A percentile compares a stretch with the other conserved stretches of the same genome.
These are phyloP conservation scores for Giardia muris DNA, from an alignment of 208 protist genomes.

Conservation along the genomic window DNA sequence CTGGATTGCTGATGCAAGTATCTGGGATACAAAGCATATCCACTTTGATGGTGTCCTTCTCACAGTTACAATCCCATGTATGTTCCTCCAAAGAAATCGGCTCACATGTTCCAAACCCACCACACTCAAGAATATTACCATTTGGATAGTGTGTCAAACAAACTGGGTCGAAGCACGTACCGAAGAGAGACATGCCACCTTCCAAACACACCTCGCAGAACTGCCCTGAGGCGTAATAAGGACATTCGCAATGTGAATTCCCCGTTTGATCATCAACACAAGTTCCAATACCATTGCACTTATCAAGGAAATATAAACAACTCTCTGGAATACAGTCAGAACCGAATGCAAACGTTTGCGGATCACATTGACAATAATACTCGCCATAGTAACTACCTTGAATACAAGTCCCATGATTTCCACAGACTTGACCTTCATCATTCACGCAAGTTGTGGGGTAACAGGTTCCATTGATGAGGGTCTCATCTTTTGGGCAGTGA, in stretches of 20 bases:
- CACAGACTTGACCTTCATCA: background rate
- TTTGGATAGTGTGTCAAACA: background rate
- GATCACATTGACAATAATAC: too few species aligned
- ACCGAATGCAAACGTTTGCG: background rate
- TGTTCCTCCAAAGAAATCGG: background rate
- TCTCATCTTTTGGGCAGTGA: too few species aligned
- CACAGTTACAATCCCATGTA: background rate
- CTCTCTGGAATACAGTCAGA: background rate
- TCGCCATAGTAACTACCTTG: too few species aligned
- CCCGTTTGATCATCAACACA: background rate
- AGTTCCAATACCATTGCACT: background rate
- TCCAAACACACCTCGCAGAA: background rate
- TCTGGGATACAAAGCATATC: background rate
- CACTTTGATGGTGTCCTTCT: background rate
- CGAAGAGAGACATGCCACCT: background rate
- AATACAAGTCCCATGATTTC: background rate
- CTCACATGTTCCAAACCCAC: background rate
- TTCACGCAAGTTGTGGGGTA: background rate
- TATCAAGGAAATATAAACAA: background rate
- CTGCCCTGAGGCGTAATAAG: background rate
- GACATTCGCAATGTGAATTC: background rate
- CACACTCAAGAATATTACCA: background rate
- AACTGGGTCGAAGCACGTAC: background rate
- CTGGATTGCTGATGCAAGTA: background rate
- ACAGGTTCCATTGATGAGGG: too few species aligned